These are phyloP conservation scores for Sugiyamaella smithiae DNA, from an alignment of 805 yeast species.

Conservation along the genomic window DNA sequence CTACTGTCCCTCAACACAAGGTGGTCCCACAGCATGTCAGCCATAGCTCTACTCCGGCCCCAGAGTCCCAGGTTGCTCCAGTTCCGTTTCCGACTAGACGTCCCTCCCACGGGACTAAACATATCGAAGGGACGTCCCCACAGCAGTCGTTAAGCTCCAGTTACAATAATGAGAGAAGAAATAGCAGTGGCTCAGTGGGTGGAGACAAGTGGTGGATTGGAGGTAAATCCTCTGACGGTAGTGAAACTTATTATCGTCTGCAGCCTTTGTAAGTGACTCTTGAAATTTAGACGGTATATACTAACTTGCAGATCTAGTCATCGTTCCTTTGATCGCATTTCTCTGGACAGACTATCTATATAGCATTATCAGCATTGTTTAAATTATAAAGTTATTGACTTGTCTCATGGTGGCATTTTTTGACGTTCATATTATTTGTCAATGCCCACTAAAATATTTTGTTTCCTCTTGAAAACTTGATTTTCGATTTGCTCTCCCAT, in stretches of 20 bases:
- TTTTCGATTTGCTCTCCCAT: constrained; percentile 4
- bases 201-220: constrained; percentile 33
- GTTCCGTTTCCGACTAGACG: background rate
- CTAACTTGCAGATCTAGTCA: constrained; percentile 13
- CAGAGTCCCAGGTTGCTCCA: background rate
- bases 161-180: constrained; percentile 16
- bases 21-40: background rate
- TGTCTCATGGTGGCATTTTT: too few relatives aligned
- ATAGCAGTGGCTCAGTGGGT: constrained; percentile 10
- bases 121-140: constrained; percentile 3
- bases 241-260: constrained; percentile 27
- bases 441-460: too few relatives aligned
- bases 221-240: constrained; percentile 29
- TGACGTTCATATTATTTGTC: too few relatives aligned
- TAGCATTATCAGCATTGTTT: constrained; percentile 6
- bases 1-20: background rate
- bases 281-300: background rate
- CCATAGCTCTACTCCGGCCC: background rate
- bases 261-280: constrained; percentile 18
- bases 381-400: too few relatives aligned
- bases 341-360: constrained; percentile 23
- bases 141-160: constrained; percentile 6
- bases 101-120: background rate
- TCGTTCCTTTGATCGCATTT: constrained; percentile 25
- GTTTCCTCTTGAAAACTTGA: background rate